Percentiles rank a stretch among this genome's conserved stretches.
Evolutionary conservation across 1,284 basidiomycete genomes (phyloP).

Genomic region (Pseudozyma sp.): DNA sequence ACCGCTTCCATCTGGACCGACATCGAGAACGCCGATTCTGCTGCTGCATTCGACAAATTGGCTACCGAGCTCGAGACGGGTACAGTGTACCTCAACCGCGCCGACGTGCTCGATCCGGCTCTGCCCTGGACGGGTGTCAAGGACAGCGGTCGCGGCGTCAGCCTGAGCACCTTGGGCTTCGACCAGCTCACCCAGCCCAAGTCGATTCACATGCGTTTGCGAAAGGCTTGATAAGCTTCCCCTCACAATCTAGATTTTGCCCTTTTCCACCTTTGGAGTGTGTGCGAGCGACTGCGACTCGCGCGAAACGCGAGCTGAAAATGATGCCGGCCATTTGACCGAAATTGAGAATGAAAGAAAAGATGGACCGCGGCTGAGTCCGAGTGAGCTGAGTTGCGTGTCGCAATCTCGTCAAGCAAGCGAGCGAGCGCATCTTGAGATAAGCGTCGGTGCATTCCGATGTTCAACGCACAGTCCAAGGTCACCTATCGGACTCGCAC

Average conservation of each 20-base stretch:
- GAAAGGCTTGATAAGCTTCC: constrained; percentile 24
- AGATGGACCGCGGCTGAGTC: constrained; percentile 10
- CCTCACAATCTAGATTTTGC: not conserved
- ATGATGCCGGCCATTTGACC: constrained; percentile 8
- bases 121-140: constrained; percentile 94
- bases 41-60: constrained; percentile 78
- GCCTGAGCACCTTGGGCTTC: constrained; percentile 82
- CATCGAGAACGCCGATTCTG: constrained; percentile 73
- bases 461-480: not conserved
- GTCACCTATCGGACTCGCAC: not conserved
- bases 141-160: constrained; percentile 88
- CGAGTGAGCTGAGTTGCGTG: not conserved
- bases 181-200: constrained; percentile 53
- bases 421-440: not conserved
- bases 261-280: not conserved
- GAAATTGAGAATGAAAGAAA: not conserved
- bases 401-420: not conserved
- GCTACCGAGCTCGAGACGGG: constrained; percentile 83
- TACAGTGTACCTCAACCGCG: constrained; percentile 89
- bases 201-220: constrained; percentile 54
- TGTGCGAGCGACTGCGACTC: not conserved
- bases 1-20: constrained; percentile 95
- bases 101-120: constrained; percentile 82
- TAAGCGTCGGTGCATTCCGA: no score
- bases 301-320: not conserved